These are phyloP conservation scores for Bremia lactucae DNA, from an alignment of 352 stramenopile genomes.

Conservation along the genomic window DNA sequence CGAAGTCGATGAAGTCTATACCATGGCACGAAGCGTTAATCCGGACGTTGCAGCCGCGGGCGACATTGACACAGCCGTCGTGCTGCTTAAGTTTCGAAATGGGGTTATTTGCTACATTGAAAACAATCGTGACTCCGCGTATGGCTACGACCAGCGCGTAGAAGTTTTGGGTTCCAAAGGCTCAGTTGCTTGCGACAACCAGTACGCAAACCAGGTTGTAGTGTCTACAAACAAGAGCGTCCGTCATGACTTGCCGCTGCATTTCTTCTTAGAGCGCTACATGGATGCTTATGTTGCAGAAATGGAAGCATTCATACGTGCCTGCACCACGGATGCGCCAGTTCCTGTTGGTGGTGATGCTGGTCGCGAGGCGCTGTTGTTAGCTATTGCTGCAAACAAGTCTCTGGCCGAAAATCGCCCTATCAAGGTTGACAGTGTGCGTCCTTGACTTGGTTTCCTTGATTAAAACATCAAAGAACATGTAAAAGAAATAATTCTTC, in stretches of 20 bases:
- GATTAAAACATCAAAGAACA: neutral
- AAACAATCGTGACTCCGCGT: conserved; percentile 89
- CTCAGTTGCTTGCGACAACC: conserved; percentile 88
- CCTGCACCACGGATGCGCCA: conserved; percentile 26
- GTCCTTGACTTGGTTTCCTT: too few relatives aligned
- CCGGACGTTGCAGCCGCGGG: conserved; percentile 61
- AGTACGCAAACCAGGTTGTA: conserved; percentile 86
- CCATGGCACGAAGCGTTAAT: conserved; percentile 47
- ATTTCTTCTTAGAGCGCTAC: conserved; percentile 93
- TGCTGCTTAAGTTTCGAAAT: conserved; percentile 87
- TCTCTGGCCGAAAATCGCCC: conserved; percentile 59
- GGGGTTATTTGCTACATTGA: conserved; percentile 90
- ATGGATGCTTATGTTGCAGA: conserved; percentile 80
- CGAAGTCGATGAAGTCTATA: conserved; percentile 63
- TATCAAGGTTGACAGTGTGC: conserved; percentile 48
- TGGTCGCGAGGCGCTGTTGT: conserved; percentile 50
- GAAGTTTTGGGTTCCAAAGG: conserved; percentile 88
- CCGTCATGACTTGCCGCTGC: conserved; percentile 81
- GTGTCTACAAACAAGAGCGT: conserved; percentile 35
- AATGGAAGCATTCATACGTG: conserved; percentile 61
- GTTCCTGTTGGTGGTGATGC: conserved; percentile 49
- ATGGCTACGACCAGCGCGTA: conserved; percentile 92
- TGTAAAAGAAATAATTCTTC: neutral
- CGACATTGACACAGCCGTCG: conserved; percentile 85
- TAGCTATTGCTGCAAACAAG: conserved; percentile 58